Percentiles rank a stretch among this genome's conserved stretches.
phyloP scores from a whole-genome alignment of 106 monocot species.

The Agapanthus africanus region DNA sequence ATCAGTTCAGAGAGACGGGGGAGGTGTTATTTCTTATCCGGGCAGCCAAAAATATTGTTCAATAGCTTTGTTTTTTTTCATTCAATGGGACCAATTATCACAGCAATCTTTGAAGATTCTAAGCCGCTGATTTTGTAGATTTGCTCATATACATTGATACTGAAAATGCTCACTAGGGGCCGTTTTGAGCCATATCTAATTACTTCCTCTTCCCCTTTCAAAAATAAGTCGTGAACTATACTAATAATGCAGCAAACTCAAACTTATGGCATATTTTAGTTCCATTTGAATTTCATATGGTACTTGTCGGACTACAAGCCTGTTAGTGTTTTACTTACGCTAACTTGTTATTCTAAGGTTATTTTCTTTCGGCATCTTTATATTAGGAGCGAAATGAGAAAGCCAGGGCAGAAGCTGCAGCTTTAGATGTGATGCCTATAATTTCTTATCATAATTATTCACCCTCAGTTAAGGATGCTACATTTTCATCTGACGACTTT shows the following conservation, averaged over 20 bases:
- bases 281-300: not conserved
- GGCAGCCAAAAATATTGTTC: too few species aligned
- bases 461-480: slow-evolving; percentile 25
- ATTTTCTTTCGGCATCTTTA: not conserved
- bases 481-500: slow-evolving; percentile 84
- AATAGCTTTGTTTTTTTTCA: too few species aligned
- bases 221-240: not conserved
- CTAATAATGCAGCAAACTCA: too few species aligned
- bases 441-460: slow-evolving; percentile 20
- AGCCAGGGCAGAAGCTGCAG: slow-evolving; percentile 43
- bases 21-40: too few species aligned
- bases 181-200: not conserved
- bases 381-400: slow-evolving; percentile 36
- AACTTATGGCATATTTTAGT: not conserved
- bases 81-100: too few species aligned
- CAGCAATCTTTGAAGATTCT: too few species aligned
- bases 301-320: not conserved
- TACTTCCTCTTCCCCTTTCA: not conserved
- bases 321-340: not conserved
- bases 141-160: too few species aligned
- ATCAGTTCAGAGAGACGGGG: not conserved
- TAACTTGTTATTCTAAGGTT: too few species aligned
- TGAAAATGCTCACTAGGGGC: too few species aligned
- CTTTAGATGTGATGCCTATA: slow-evolving; percentile 19
- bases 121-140: too few species aligned